Evolutionary conservation across 805 yeast genomes (phyloP).

Genomic region (Teunomyces kruisii): DNA sequence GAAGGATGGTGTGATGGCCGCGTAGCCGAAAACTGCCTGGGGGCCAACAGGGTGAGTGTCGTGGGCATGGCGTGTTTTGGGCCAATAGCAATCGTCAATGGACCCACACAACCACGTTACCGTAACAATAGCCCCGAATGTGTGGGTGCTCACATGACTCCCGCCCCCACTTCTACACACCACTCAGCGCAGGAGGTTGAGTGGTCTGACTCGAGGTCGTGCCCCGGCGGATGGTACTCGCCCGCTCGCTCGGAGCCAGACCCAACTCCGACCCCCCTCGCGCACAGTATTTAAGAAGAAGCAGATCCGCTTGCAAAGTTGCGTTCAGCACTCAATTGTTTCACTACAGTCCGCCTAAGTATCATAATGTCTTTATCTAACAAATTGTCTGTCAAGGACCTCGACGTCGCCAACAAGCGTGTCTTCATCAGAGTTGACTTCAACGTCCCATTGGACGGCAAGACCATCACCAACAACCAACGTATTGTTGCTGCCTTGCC

Average conservation of each 20-base stretch:
- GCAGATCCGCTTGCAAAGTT: slow-evolving; percentile 2
- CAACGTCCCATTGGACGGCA: slow-evolving; percentile 94
- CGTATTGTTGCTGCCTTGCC: slow-evolving; percentile 99
- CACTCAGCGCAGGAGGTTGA: background rate
- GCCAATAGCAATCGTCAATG: background rate
- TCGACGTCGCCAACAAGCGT: slow-evolving; percentile 83
- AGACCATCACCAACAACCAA: slow-evolving; percentile 97
- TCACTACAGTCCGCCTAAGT: background rate
- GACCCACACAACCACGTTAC: background rate
- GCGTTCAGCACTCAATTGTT: slow-evolving; percentile 1
- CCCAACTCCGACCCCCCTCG: slow-evolving; percentile 2
- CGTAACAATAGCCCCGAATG: background rate
- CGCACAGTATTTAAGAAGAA: background rate
- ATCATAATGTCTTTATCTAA: slow-evolving; percentile 81
- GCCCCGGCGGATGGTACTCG: slow-evolving; percentile 5
- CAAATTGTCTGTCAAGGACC: slow-evolving; percentile 91
- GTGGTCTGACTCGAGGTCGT: slow-evolving; percentile 4
- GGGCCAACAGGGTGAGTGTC: background rate
- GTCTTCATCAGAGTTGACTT: slow-evolving; percentile 98
- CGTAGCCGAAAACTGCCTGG: background rate
- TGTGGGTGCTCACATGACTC: background rate
- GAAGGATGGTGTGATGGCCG: slow-evolving; percentile 2
- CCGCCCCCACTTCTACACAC: background rate
- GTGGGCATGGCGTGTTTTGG: background rate
- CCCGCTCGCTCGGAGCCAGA: slow-evolving; percentile 1